phyloP scores from a whole-genome alignment of 164 flowering plant species.

The Houttuynia cordata region DNA sequence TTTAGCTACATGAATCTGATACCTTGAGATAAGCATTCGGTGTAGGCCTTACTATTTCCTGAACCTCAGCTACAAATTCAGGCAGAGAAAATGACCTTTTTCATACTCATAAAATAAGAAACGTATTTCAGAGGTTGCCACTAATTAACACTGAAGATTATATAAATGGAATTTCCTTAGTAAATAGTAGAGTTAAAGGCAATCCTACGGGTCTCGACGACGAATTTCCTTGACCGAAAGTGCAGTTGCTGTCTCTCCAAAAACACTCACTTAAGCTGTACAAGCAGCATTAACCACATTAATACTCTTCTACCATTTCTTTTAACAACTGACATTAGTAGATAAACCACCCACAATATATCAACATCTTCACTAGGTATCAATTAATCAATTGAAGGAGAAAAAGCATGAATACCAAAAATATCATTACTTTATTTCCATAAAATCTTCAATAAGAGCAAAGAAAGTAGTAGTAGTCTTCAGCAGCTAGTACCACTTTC shows the following conservation, averaged over 20 bases:
- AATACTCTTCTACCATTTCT: neutral
- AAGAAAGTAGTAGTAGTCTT: too few species aligned
- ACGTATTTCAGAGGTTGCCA: neutral
- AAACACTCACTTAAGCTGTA: constrained; percentile 74
- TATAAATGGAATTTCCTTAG: neutral
- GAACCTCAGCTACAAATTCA: constrained; percentile 87
- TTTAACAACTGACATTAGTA: neutral
- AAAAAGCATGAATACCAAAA: too few species aligned
- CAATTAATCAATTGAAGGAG: too few species aligned
- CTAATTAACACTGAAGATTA: neutral
- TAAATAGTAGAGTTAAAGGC: neutral
- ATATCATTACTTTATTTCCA: too few species aligned
- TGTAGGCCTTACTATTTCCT: constrained; percentile 70
- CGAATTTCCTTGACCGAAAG: constrained; percentile 77
- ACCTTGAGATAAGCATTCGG: constrained; percentile 82
- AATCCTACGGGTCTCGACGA: constrained; percentile 79
- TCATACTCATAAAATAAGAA: constrained; percentile 1
- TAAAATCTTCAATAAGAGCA: too few species aligned
- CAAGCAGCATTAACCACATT: neutral
- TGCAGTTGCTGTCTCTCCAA: constrained; percentile 83
- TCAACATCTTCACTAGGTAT: too few species aligned
- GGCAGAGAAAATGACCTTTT: constrained; percentile 75
- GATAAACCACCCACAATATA: too few species aligned
- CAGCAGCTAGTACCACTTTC: too few species aligned
- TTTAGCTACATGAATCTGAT: neutral